Evolutionary conservation across 1,284 basidiomycete species (phyloP).

Genomic region (Stygiomarasmius scandens): DNA sequence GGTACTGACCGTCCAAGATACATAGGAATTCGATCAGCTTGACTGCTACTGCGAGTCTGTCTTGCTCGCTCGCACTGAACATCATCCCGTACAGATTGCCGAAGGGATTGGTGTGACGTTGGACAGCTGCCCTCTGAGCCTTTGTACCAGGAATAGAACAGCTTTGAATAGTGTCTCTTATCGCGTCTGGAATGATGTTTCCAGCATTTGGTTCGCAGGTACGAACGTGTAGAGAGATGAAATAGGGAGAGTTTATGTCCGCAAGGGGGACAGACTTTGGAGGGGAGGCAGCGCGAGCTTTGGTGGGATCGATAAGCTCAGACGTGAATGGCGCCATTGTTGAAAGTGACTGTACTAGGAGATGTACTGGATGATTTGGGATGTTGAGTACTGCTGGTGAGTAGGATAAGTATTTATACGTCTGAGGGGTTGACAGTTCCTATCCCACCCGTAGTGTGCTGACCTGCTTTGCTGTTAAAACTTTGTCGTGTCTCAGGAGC

Average conservation of each 20-base stretch:
- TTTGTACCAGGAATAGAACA: conserved; percentile 19
- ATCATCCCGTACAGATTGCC: conserved; percentile 23
- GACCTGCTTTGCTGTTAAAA: too few species aligned
- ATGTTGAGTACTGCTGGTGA: too few species aligned
- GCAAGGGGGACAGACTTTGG: too few species aligned
- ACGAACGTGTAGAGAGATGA: conserved; percentile 22
- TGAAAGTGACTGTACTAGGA: not conserved
- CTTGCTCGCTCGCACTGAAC: conserved; percentile 6
- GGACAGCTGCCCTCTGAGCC: conserved; percentile 20
- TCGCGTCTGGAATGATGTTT: conserved; percentile 18
- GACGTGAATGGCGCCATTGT: not conserved
- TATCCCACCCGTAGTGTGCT: too few species aligned
- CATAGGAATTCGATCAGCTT: conserved; percentile 21
- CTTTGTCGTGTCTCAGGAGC: too few species aligned
- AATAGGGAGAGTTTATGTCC: conserved; percentile 11
- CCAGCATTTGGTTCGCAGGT: conserved; percentile 19
- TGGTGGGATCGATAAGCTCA: not conserved
- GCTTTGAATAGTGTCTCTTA: conserved; percentile 19
- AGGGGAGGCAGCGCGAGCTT: not conserved
- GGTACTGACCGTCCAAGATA: conserved; percentile 23
- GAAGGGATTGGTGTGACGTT: conserved; percentile 23
- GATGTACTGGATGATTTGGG: too few species aligned
- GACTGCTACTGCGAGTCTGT: not conserved
- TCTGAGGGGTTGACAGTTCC: too few species aligned
- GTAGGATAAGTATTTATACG: too few species aligned